These are phyloP conservation scores for Aspergillus caelatus DNA, from an alignment of 2,329 filamentous ascomycete genomes.

Conservation along the genomic window DNA sequence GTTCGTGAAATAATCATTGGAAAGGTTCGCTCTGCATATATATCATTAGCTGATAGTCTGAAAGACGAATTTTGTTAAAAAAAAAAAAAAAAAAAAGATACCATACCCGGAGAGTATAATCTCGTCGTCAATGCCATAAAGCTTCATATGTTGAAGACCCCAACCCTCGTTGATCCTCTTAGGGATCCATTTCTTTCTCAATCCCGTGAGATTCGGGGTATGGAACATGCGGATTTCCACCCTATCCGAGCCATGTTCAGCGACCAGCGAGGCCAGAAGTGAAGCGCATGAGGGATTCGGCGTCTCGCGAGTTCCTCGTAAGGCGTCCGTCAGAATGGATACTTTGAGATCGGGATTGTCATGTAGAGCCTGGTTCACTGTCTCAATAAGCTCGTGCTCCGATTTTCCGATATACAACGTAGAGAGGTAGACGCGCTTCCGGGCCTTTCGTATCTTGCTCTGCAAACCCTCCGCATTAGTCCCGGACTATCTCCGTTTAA, in stretches of 20 bases:
- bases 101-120: slow-evolving; percentile 85
- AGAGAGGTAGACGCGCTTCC: slow-evolving; percentile 83
- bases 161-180: slow-evolving; percentile 95
- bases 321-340: slow-evolving; percentile 86
- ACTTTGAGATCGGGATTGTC: slow-evolving; percentile 76
- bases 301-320: slow-evolving; percentile 88
- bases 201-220: slow-evolving; percentile 88
- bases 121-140: slow-evolving; percentile 94
- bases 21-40: slow-evolving; percentile 73
- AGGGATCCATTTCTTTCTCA: slow-evolving; percentile 81
- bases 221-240: slow-evolving; percentile 98
- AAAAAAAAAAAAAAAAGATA: not conserved
- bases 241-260: slow-evolving; percentile 78
- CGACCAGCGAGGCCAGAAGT: slow-evolving; percentile 78
- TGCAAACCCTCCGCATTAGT: slow-evolving; percentile 38
- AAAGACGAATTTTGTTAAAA: not conserved
- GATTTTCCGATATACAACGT: slow-evolving; percentile 95
- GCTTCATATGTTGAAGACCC: slow-evolving; percentile 98
- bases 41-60: not conserved
- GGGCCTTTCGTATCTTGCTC: slow-evolving; percentile 79
- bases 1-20: slow-evolving; percentile 93
- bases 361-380: slow-evolving; percentile 73
- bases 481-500: not conserved
- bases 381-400: slow-evolving; percentile 83
- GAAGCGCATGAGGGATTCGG: slow-evolving; percentile 86